These are phyloP conservation scores for Fusarium keratoplasticum DNA, from an alignment of 2,329 filamentous ascomycete species.

Conservation along the genomic window DNA sequence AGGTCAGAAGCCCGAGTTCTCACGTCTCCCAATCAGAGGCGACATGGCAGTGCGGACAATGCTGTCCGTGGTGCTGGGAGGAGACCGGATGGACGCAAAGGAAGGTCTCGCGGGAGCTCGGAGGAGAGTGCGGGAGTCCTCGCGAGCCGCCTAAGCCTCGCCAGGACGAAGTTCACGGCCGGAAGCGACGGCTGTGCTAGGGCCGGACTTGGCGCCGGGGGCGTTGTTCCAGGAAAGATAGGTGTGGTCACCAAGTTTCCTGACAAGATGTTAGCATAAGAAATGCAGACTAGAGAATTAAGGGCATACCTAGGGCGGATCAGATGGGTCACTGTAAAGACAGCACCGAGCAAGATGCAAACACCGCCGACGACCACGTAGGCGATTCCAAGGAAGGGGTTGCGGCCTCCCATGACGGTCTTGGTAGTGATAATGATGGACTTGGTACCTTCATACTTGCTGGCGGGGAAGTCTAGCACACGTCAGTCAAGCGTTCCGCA, in stretches of 20 bases:
- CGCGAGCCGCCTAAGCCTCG: conserved; percentile 54
- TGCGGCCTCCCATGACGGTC: conserved; percentile 93
- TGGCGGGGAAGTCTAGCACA: conserved; percentile 80
- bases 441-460: conserved; percentile 85
- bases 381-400: conserved; percentile 95
- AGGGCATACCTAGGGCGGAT: conserved; percentile 83
- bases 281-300: not conserved
- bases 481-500: conserved; percentile 18
- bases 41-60: not conserved
- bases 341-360: conserved; percentile 86
- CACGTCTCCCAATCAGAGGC: conserved; percentile 1
- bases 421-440: conserved; percentile 89
- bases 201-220: conserved; percentile 57
- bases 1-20: conserved; percentile 6
- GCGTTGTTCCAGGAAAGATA: conserved; percentile 93
- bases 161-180: conserved; percentile 67
- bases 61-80: conserved; percentile 5
- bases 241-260: conserved; percentile 97
- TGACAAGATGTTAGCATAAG: conserved; percentile 49
- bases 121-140: conserved; percentile 41
- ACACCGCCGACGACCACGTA: conserved; percentile 95
- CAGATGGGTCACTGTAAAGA: conserved; percentile 92
- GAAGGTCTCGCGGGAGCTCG: conserved; percentile 17
- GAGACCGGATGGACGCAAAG: conserved; percentile 18
- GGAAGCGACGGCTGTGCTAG: conserved; percentile 59